Evolutionary conservation across 257 asterid species (phyloP), one percentile per base, ranked within the genome.

Genomic region (Solanum chmielewskii): DNA sequence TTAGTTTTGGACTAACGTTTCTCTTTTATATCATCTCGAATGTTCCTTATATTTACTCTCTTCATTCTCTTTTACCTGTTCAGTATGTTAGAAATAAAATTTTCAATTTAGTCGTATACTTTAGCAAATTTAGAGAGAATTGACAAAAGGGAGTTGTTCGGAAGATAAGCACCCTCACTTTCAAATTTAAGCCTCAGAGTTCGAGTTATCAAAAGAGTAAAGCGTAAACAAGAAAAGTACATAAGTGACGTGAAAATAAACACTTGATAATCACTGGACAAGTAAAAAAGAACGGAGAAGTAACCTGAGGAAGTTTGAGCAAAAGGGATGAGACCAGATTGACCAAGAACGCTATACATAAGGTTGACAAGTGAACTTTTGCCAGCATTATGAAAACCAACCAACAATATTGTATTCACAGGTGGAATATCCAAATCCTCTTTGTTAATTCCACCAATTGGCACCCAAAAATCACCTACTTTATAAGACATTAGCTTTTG

Each of bases 351-450:
- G 73, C 86, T 88, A 80, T 90, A 90, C 90, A 90, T 90, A 21
- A 88, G 87, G 80, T 90, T 90, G 21, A 86, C 91, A 23, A 90
- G 91, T 11, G 91, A 90, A 41, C 90, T 90, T 86, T 88, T 90
- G n/a, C 91, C 91, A n/a, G 90, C 87, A 87, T 78, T 86, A 62
- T 83, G 89, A 31, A 90, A 90, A 35, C 90, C 91, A 11, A 82
- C 90, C 89, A 90, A 86, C 7, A 90, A 69, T 37, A 90, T 81
- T 21, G 89, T 90, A 75, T 85, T 86, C 33, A 86, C 64, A 37
- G 88, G 84, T 52, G 90, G 90, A 52, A 90, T 90, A 44, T 85
- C 89, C 73, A 90, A 60, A 42, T 90, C 88, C 20, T 86, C 85
- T 56, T 88, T 88, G 41, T 82, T 87, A 27, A 83, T 37, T 27